A percentile compares a stretch with the other conserved stretches of the same genome.
These are phyloP conservation scores for Colletotrichum sp. DNA, from an alignment of 2,329 filamentous ascomycete species.

Conservation along the genomic window DNA sequence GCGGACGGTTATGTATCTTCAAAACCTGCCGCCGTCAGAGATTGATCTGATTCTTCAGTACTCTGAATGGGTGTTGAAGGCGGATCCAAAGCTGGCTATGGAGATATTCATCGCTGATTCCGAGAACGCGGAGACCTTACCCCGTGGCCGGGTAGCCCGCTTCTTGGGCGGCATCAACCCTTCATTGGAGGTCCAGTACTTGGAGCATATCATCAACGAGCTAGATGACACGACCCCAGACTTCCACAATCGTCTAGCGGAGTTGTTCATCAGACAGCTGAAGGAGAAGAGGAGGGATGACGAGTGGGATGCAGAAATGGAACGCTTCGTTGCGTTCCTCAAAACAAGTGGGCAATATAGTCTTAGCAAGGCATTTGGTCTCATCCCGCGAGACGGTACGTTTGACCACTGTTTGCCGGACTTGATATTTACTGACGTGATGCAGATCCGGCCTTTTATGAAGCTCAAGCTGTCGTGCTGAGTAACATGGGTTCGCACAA, in stretches of 20 bases:
- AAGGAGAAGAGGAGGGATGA: slow-evolving; percentile 46
- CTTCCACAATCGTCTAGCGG: slow-evolving; percentile 84
- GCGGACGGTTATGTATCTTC: slow-evolving; percentile 87
- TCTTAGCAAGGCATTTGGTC: slow-evolving; percentile 74
- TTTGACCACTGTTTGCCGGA: neutral
- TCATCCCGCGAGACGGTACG: slow-evolving; percentile 81
- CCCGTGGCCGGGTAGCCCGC: slow-evolving; percentile 74
- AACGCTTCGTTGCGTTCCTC: slow-evolving; percentile 76
- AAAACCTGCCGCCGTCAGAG: slow-evolving; percentile 83
- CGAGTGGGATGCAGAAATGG: slow-evolving; percentile 63
- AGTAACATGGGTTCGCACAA: slow-evolving; percentile 96
- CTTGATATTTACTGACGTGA: slow-evolving; percentile 18
- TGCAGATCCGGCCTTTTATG: slow-evolving; percentile 82
- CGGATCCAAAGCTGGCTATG: slow-evolving; percentile 79
- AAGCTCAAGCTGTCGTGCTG: slow-evolving; percentile 87
- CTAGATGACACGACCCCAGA: slow-evolving; percentile 84
- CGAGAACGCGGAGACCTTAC: slow-evolving; percentile 86
- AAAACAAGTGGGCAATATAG: slow-evolving; percentile 82
- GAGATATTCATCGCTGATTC: slow-evolving; percentile 93
- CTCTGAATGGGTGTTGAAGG: slow-evolving; percentile 82
- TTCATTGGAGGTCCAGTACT: slow-evolving; percentile 77
- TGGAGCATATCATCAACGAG: slow-evolving; percentile 91
- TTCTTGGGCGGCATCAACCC: slow-evolving; percentile 76
- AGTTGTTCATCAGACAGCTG: slow-evolving; percentile 69
- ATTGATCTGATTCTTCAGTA: slow-evolving; percentile 93